Percentiles rank a stretch among this genome's conserved stretches.
phyloP scores from a whole-genome alignment of 495 filamentous ascomycete genomes.

The Pyrenula aspistea region DNA sequence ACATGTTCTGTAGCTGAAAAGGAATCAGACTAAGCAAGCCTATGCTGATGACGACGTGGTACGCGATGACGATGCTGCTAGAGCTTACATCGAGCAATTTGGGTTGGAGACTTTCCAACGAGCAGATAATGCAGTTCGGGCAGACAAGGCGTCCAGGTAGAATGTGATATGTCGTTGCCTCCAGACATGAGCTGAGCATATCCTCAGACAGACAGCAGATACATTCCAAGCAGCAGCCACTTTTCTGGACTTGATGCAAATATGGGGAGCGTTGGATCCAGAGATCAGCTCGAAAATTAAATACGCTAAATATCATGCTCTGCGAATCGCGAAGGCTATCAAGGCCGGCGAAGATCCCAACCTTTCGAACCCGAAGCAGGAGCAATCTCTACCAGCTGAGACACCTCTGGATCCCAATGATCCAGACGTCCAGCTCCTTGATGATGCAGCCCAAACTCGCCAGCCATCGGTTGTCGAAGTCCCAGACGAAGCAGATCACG shows the following conservation, averaged over 20 bases:
- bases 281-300: slow-evolving; percentile 83
- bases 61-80: slow-evolving; percentile 70
- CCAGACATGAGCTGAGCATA: slow-evolving; percentile 1
- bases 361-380: slow-evolving; percentile 62
- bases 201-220: slow-evolving; percentile 71
- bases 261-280: slow-evolving; percentile 64
- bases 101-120: slow-evolving; percentile 74
- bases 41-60: slow-evolving; percentile 57
- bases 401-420: slow-evolving; percentile 42
- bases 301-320: slow-evolving; percentile 90
- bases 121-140: slow-evolving; percentile 69
- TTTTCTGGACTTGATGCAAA: slow-evolving; percentile 76
- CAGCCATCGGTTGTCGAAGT: slow-evolving; percentile 50
- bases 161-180: slow-evolving; percentile 5
- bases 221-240: slow-evolving; percentile 86
- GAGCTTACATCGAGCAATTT: slow-evolving; percentile 91
- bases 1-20: not conserved
- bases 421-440: slow-evolving; percentile 46
- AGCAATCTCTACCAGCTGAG: slow-evolving; percentile 27
- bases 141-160: slow-evolving; percentile 76
- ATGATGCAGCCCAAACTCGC: slow-evolving; percentile 22
- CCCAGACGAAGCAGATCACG: slow-evolving; percentile 31
- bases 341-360: slow-evolving; percentile 92
- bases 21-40: slow-evolving; percentile 49
- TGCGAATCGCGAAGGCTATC: slow-evolving; percentile 80